Evolutionary conservation across 805 yeast genomes (phyloP), one percentile per base, ranked within the genome.

Genomic region (Barnettozyma salicaria): DNA sequence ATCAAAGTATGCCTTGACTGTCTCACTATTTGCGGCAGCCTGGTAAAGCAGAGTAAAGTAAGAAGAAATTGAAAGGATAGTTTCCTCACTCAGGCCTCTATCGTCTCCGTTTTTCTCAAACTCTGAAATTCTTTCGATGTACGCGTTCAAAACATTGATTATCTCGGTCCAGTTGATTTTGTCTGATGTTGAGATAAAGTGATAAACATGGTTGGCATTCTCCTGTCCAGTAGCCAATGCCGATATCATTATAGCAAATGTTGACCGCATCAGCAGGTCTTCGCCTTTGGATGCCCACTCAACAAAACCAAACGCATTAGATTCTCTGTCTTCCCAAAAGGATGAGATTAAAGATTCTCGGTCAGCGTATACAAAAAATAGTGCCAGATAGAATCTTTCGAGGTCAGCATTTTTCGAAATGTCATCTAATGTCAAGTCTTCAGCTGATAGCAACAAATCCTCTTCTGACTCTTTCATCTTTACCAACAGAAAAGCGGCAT

Each of bases 271-370:
- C 33, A 87, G 65, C 8, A 90, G 80, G 12, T 86, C 86, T 43
- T 79, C 87, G 50, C 84, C 78, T 41, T 76, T 77, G 2, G 92
- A 68, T 1, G 95, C 94, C 97, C 97, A 92, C 38, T 74, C 75
- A 27, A 90, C 65, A 47, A 92, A 89, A 0, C 96, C 97, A 51
- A 75, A 69, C 2, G 86, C 65, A 40, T 78, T 78, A 11, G 80
- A 72, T 36, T 72, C 77, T 14, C 72, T 64, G 44, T 81, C 85
- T 10, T 59, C 56, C 95, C 96, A 89, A 52, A 85, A 82, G 10
- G 63, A 60, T 2, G 67, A 51, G 11, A 83, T 72, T 7, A 79
- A 60, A 1, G 70, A 69, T 1, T 79, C 76, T 39, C 95, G 67
- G 13, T 73, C 68, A 19, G 72, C 64, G 55, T 81, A 88, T 7